Conservation (phyloP, 2,329 filamentous ascomycete species). For the Botrytis deweyae region DNA sequence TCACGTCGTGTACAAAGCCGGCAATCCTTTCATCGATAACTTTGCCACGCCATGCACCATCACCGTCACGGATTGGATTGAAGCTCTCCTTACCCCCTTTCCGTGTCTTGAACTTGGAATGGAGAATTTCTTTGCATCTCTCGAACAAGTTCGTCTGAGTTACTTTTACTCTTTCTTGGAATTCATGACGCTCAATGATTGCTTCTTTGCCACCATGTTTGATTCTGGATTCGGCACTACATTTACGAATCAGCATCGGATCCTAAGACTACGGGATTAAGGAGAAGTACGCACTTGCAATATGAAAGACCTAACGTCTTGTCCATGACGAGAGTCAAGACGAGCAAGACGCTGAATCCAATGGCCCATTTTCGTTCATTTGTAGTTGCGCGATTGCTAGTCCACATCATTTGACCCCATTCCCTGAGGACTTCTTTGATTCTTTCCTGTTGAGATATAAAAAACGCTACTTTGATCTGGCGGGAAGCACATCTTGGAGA, state of each 20-base stretch:
- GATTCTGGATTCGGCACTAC: slow-evolving; percentile 32
- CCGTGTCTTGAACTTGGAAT: slow-evolving; percentile 39
- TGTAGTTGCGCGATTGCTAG: slow-evolving; percentile 31
- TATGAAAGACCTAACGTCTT: slow-evolving; percentile 30
- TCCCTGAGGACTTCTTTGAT: slow-evolving; percentile 35
- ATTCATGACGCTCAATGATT: slow-evolving; percentile 29
- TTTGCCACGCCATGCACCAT: slow-evolving; percentile 33
- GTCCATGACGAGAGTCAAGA: slow-evolving; percentile 36
- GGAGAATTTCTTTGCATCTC: slow-evolving; percentile 39
- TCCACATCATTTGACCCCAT: slow-evolving; percentile 39
- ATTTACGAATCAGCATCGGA: slow-evolving; percentile 30
- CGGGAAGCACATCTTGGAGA: slow-evolving; percentile 35
- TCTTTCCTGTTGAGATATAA: slow-evolving; percentile 34
- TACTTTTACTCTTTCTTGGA: slow-evolving; percentile 31
- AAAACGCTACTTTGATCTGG: slow-evolving; percentile 39
- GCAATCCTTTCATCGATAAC: slow-evolving; percentile 28
- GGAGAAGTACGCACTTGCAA: slow-evolving; percentile 23
- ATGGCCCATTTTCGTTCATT: slow-evolving; percentile 38
- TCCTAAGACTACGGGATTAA: slow-evolving; percentile 28
- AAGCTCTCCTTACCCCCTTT: slow-evolving; percentile 39
- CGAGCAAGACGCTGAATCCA: slow-evolving; percentile 36
- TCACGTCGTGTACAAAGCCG: slow-evolving; percentile 32
- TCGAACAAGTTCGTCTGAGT: slow-evolving; percentile 38
- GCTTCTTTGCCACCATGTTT: slow-evolving; percentile 27
- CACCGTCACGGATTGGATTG: slow-evolving; percentile 38